Evolutionary conservation across 1,284 basidiomycete species (phyloP).

Genomic region (Ceratobasidium sp.): DNA sequence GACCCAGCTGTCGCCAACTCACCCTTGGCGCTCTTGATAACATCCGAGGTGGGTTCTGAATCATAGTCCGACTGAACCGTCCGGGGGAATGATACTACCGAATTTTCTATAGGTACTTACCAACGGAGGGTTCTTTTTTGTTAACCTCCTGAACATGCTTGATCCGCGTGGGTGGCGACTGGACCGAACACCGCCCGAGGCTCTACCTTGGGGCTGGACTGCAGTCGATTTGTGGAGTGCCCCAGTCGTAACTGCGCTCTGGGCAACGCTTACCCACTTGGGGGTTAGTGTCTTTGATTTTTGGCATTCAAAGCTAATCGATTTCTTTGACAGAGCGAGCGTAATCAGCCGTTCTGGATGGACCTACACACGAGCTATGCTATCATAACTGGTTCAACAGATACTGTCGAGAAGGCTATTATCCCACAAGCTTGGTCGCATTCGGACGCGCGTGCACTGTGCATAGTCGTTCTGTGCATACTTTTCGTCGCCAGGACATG

Average conservation of each 20-base stretch:
- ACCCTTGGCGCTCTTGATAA: slow-evolving; percentile 47
- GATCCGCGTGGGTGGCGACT: slow-evolving; percentile 48
- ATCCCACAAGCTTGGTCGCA: slow-evolving; percentile 34
- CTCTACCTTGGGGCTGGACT: slow-evolving; percentile 48
- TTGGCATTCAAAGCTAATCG: not conserved
- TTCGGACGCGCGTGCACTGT: slow-evolving; percentile 29
- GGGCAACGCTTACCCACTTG: slow-evolving; percentile 47
- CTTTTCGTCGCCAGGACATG: slow-evolving; percentile 34
- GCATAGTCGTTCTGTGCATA: slow-evolving; percentile 20
- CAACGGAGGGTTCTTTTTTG: slow-evolving; percentile 50
- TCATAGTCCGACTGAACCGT: not conserved
- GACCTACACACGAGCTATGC: slow-evolving; percentile 30
- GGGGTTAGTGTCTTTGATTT: slow-evolving; percentile 9
- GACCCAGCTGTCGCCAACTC: slow-evolving; percentile 42
- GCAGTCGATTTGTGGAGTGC: slow-evolving; percentile 48
- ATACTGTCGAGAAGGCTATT: not conserved
- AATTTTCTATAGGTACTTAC: slow-evolving; percentile 46
- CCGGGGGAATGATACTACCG: not conserved
- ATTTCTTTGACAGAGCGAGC: not conserved
- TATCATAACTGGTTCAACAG: not conserved
- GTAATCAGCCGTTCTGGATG: slow-evolving; percentile 27
- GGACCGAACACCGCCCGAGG: slow-evolving; percentile 48
- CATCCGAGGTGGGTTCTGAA: slow-evolving; percentile 44
- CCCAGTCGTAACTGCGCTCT: slow-evolving; percentile 47
- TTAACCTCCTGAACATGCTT: slow-evolving; percentile 49